phyloP scores from a whole-genome alignment of 257 asterid genomes.

The Salvia rosmarinus region DNA sequence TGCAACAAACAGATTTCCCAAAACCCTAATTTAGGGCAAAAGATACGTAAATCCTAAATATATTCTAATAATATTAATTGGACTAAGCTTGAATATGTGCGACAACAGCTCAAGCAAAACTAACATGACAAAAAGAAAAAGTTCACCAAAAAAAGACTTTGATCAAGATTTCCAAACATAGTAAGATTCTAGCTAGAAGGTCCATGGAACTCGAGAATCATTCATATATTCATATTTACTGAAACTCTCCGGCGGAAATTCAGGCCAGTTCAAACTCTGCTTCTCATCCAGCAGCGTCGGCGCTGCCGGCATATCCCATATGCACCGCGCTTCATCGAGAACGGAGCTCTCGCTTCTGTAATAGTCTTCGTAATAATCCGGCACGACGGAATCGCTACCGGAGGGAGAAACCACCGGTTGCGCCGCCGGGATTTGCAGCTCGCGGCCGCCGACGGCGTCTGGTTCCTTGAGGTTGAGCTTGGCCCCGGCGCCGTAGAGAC shows the following conservation, averaged over 20 bases:
- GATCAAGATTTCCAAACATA: background rate
- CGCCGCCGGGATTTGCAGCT: background rate
- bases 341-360: constrained; percentile 32
- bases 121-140: background rate
- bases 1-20: background rate
- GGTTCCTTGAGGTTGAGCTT: constrained; percentile 55
- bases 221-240: constrained; percentile 29
- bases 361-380: constrained; percentile 9
- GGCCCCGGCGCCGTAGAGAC: constrained; percentile 60
- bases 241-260: constrained; percentile 32
- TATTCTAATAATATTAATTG: background rate
- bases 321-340: constrained; percentile 53
- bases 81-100: background rate
- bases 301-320: constrained; percentile 62
- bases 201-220: constrained; percentile 36
- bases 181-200: constrained; percentile 15
- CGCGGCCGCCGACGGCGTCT: background rate
- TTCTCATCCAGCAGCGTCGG: constrained; percentile 61
- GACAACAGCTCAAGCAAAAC: background rate
- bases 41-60: background rate
- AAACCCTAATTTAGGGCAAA: background rate
- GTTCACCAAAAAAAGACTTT: background rate
- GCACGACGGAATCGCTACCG: constrained; percentile 30
- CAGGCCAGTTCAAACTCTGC: constrained; percentile 43
- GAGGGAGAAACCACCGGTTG: background rate